A percentile compares a stretch with the other conserved stretches of the same genome.
Evolutionary conservation across 768 basidiomycete species (phyloP).

Genomic region (Sporobolomyces pararoseus): DNA sequence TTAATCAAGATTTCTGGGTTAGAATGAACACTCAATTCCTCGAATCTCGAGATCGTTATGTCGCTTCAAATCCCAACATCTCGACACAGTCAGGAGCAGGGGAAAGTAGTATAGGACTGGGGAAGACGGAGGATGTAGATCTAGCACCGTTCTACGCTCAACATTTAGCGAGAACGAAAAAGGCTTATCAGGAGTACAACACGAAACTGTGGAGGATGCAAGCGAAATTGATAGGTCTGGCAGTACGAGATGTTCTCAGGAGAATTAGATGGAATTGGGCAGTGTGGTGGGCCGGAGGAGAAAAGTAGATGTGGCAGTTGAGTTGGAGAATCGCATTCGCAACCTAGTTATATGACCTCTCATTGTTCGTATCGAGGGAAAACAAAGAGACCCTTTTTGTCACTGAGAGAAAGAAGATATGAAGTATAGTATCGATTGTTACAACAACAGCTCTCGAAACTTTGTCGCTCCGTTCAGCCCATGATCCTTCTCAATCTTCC

Average conservation of each 20-base stretch:
- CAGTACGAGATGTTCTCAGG: slow-evolving; percentile 28
- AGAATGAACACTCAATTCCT: slow-evolving; percentile 37
- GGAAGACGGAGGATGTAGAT: slow-evolving; percentile 25
- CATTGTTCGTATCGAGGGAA: too few species aligned
- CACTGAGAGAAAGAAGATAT: too few species aligned
- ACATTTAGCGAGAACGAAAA: slow-evolving; percentile 20
- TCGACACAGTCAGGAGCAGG: background rate
- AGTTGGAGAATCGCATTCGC: background rate
- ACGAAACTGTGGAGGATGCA: slow-evolving; percentile 35
- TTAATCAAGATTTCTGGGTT: slow-evolving; percentile 43
- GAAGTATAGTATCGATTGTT: background rate
- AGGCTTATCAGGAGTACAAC: slow-evolving; percentile 36
- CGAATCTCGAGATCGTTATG: slow-evolving; percentile 16
- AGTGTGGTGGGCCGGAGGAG: slow-evolving; percentile 34
- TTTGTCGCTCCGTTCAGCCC: slow-evolving; percentile 12
- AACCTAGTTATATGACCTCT: too few species aligned
- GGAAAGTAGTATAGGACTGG: too few species aligned
- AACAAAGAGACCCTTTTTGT: too few species aligned
- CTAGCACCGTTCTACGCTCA: slow-evolving; percentile 33
- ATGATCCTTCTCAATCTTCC: slow-evolving; percentile 36
- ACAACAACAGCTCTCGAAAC: too few species aligned
- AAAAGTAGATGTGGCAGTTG: background rate
- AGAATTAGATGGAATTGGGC: slow-evolving; percentile 39
- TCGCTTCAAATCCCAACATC: background rate
- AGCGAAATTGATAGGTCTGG: slow-evolving; percentile 33